Evolutionary conservation across 257 asterid genomes (phyloP).

Genomic region (Petunia secreta): DNA sequence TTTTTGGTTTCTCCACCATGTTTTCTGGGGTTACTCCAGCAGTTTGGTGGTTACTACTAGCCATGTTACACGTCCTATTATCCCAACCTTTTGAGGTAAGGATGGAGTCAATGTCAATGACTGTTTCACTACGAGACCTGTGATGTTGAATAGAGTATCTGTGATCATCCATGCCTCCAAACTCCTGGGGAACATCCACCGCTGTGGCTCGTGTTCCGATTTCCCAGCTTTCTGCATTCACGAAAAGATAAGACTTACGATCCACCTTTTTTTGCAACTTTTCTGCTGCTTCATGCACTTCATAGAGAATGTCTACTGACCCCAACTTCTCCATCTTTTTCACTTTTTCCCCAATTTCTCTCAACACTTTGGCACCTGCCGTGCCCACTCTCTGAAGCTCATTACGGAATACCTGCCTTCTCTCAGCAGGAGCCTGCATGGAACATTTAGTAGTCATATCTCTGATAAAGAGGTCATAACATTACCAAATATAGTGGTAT

Average conservation of each 20-base stretch:
- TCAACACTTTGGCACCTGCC: constrained; percentile 60
- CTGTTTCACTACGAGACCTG: constrained; percentile 53
- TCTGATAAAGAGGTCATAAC: background rate
- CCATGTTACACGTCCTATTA: constrained; percentile 28
- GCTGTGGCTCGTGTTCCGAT: constrained; percentile 40
- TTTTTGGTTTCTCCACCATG: constrained; percentile 26
- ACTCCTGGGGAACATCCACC: constrained; percentile 39
- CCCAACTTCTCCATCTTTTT: constrained; percentile 67
- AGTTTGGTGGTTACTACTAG: constrained; percentile 10
- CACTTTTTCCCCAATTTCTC: constrained; percentile 60
- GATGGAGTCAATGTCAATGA: constrained; percentile 41
- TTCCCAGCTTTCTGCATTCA: constrained; percentile 72
- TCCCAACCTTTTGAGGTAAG: constrained; percentile 48
- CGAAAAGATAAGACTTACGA: constrained; percentile 64
- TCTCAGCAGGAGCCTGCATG: constrained; percentile 67
- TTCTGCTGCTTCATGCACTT: constrained; percentile 57
- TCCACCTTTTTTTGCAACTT: constrained; percentile 55
- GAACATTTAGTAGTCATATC: background rate
- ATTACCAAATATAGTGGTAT: constrained; percentile 1
- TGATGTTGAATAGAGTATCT: constrained; percentile 25
- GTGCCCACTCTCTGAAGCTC: constrained; percentile 65
- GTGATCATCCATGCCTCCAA: constrained; percentile 34
- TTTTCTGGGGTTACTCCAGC: constrained; percentile 26
- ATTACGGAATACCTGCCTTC: constrained; percentile 60
- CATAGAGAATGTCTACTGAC: constrained; percentile 37